Evolutionary conservation across 2,329 filamentous ascomycete genomes (phyloP), one percentile per base, ranked within the genome.

Genomic region (Colletotrichum tropicicola): DNA sequence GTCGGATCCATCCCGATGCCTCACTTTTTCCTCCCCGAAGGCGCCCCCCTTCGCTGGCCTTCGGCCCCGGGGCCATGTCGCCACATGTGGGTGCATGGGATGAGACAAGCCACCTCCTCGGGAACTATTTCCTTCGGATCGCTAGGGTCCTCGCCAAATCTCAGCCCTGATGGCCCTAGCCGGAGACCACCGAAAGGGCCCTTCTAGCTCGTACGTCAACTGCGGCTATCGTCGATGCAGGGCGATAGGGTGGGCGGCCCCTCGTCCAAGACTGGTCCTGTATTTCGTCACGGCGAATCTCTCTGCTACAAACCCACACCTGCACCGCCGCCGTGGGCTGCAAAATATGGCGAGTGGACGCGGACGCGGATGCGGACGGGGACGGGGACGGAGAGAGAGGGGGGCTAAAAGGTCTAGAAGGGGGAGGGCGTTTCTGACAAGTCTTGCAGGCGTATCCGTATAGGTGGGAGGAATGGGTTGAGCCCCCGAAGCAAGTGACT

Each of bases 71-170:
- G 68, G 68, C 68, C 64, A 68, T 67, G 66, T 60, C 45, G 66
- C 66, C 64, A 65, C 59, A 65, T 56, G 57, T 54, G 51, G 48
- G 70, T 70, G 68, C 68, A 72, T 69, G 70, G 68, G 59, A 70
- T 76, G 73, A 78, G 75, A 78, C 78, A 78, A 78, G 73, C 71
- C 75, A 76, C 74, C 73, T 75, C 73, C 74, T 73, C 73, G 69
- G 62, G 57, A 62, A 41, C 57, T 66, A 66, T 66, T 65, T 57
- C 56, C 52, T 65, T 62, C 58, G 51, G 44, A 47, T 62, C 51
- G 62, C 62, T 62, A 52, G 62, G 58, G 62, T 65, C 57, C 57
- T 65, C 51, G 44, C 51, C 57, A 62, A 65, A 62, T 65, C 44
- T 62, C 62, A 65, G 58, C 58, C 62, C 44, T 65, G 62, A 62